phyloP scores from a whole-genome alignment of 306 rosid genomes.

The Castanospermum australe region DNA sequence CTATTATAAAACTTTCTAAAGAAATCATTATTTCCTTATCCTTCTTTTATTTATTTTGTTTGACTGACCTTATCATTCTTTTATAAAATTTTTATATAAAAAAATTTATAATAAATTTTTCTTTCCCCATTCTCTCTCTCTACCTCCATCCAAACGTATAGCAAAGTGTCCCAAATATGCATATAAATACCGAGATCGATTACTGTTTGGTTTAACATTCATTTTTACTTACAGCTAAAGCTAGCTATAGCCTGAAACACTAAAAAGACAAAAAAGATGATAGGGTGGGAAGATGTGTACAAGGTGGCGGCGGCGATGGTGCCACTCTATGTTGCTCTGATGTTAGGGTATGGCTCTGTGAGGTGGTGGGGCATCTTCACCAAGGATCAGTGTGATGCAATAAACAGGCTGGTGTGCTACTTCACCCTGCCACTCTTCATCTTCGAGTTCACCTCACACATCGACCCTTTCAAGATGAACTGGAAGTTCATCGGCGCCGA shows the following conservation, averaged over 20 bases:
- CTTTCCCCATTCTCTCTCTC: no score
- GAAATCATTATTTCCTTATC: no score
- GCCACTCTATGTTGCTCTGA: slow-evolving; percentile 77
- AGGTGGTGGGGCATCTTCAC: slow-evolving; percentile 87
- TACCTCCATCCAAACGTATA: no score
- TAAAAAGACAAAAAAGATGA: slow-evolving; percentile 39
- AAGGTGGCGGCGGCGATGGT: slow-evolving; percentile 77
- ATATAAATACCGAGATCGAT: slow-evolving; percentile 18
- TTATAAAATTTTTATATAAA: no score
- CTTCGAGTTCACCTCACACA: slow-evolving; percentile 73
- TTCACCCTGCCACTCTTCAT: slow-evolving; percentile 91
- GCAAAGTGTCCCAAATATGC: no score
- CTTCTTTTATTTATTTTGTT: no score
- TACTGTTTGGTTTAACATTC: slow-evolving; percentile 11
- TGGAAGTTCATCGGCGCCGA: slow-evolving; percentile 63
- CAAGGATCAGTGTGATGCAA: slow-evolving; percentile 77
- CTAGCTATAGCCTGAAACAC: not conserved
- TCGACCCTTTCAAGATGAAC: slow-evolving; percentile 83
- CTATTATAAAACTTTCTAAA: no score
- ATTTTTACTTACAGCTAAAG: not conserved
- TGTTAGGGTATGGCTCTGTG: slow-evolving; percentile 84
- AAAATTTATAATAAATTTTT: no score
- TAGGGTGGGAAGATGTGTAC: slow-evolving; percentile 82
- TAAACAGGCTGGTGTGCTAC: slow-evolving; percentile 79
- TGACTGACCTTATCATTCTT: no score